phyloP scores from a whole-genome alignment of 768 basidiomycete species.

The Serendipita sp. region DNA sequence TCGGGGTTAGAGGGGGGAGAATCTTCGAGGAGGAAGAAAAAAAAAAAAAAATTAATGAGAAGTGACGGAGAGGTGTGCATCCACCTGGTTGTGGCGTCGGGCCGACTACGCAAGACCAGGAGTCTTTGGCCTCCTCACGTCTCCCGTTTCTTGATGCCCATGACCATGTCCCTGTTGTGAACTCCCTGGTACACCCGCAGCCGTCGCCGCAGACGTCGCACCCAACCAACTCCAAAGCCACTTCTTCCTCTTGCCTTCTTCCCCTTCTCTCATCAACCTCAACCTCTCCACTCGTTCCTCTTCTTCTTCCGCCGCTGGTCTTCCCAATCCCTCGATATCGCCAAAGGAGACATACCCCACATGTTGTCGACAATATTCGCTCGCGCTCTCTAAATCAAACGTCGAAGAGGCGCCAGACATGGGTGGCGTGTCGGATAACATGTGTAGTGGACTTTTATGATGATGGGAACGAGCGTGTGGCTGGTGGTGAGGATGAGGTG shows the following conservation, averaged over 20 bases:
- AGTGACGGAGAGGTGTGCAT: too few relatives aligned
- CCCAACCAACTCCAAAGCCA: neutral
- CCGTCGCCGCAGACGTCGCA: neutral
- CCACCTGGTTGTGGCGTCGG: too few relatives aligned
- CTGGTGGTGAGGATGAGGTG: neutral
- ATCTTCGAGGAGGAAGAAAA: too few relatives aligned
- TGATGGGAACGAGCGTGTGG: neutral
- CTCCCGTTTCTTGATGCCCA: too few relatives aligned
- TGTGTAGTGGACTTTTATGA: too few relatives aligned
- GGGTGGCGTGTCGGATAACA: too few relatives aligned
- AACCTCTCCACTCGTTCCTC: slow-evolving; percentile 18
- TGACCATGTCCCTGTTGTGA: too few relatives aligned
- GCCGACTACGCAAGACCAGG: too few relatives aligned
- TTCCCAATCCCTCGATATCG: slow-evolving; percentile 51
- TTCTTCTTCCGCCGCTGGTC: slow-evolving; percentile 27
- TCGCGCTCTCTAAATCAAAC: slow-evolving; percentile 50
- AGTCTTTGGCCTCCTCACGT: too few relatives aligned
- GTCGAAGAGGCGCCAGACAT: slow-evolving; percentile 14
- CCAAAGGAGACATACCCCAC: slow-evolving; percentile 56
- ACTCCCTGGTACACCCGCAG: too few relatives aligned
- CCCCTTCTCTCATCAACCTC: neutral
- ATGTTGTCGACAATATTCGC: slow-evolving; percentile 37
- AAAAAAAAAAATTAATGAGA: too few relatives aligned
- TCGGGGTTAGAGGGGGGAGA: too few relatives aligned
- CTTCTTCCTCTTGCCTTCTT: neutral